Percentiles rank a stretch among this genome's conserved stretches.
These are phyloP conservation scores for Mycena galopus DNA, from an alignment of 768 basidiomycete genomes.

Conservation along the genomic window DNA sequence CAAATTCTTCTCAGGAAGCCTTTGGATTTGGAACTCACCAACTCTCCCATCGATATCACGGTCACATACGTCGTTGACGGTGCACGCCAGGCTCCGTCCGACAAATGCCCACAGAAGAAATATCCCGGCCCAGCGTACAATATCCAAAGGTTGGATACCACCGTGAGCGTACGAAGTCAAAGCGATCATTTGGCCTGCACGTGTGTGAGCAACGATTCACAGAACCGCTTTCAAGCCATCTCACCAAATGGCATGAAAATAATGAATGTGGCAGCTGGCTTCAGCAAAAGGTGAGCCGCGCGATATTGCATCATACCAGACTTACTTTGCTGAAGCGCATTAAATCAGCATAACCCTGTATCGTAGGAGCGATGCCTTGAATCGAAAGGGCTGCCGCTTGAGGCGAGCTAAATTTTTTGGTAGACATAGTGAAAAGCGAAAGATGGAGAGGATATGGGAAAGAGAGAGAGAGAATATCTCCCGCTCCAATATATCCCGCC, in stretches of 20 bases:
- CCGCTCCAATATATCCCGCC: too few species aligned
- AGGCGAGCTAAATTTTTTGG: not conserved
- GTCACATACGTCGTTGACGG: not conserved
- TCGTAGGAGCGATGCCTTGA: not conserved
- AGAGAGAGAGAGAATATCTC: too few species aligned
- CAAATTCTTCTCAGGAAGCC: too few species aligned
- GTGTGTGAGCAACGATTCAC: not conserved
- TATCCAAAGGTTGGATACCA: not conserved
- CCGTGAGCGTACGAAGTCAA: not conserved
- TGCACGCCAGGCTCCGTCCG: not conserved
- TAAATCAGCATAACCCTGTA: not conserved
- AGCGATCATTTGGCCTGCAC: not conserved
- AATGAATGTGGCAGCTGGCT: constrained; percentile 1
- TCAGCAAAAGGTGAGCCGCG: not conserved
- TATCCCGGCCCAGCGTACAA: not conserved
- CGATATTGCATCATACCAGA: not conserved
- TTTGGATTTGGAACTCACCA: not conserved
- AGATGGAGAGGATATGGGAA: not conserved
- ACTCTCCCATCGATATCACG: not conserved
- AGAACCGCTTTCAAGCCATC: not conserved
- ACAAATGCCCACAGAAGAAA: not conserved
- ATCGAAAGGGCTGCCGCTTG: not conserved
- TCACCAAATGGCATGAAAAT: not conserved
- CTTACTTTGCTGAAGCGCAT: not conserved
- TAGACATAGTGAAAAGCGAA: not conserved